Conservation (phyloP, 371 early-diverging fungal genomes). For the Mucor plumbeus region DNA sequence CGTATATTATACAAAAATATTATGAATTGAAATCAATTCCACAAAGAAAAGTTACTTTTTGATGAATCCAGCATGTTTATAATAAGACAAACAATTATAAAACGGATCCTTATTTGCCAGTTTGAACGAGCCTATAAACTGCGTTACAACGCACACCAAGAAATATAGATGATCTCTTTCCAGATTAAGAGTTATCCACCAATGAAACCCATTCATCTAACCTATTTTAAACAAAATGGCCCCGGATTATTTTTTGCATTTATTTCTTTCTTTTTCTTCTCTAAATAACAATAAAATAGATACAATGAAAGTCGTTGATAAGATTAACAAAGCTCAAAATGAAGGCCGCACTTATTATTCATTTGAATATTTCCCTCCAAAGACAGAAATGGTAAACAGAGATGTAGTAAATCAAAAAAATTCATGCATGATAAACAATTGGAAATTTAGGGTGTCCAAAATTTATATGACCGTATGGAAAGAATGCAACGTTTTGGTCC, state of each 20-base stretch:
- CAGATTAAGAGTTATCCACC: not conserved
- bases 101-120: not conserved
- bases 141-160: not conserved
- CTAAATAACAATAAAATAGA: not conserved
- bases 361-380: conserved; percentile 97
- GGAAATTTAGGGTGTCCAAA: conserved; percentile 64
- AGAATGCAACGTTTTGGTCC: conserved; percentile 94
- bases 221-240: not conserved
- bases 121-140: not conserved
- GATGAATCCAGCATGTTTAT: not conserved
- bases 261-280: not conserved
- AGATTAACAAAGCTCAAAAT: conserved; percentile 70
- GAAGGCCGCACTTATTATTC: conserved; percentile 82
- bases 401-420: no score
- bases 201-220: conserved; percentile 5
- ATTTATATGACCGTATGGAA: conserved; percentile 81
- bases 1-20: not conserved
- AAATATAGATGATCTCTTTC: conserved; percentile 6
- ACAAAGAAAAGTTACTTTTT: no score
- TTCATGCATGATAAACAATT: no score
- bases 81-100: not conserved
- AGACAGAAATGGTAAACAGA: conserved; percentile 68
- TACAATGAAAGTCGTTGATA: conserved; percentile 78
- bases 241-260: not conserved
- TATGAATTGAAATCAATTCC: no score